Evolutionary conservation across 129 eudicot species (phyloP).

Genomic region (Deinandra increscens): DNA sequence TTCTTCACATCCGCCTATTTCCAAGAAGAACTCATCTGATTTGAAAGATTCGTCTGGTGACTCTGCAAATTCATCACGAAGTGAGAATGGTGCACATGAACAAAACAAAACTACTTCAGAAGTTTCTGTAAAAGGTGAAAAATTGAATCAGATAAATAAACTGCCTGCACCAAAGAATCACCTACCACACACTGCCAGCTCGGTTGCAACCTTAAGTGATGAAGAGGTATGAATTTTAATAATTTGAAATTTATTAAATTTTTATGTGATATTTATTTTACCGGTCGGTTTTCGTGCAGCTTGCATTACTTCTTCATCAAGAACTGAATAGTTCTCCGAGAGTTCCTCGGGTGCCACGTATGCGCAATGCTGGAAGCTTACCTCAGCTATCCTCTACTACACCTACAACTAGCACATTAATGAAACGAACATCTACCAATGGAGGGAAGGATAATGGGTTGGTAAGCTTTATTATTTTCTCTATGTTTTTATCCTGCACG

Average conservation of each 20-base stretch:
- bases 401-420: constrained; percentile 50
- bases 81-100: constrained; percentile 41
- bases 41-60: constrained; percentile 49
- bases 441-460: constrained; percentile 62
- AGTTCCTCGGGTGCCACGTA: constrained; percentile 93
- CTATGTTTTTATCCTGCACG: neutral
- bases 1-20: constrained; percentile 33
- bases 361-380: constrained; percentile 91
- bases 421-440: constrained; percentile 60
- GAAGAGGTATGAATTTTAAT: constrained; percentile 61
- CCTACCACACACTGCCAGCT: constrained; percentile 41
- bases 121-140: constrained; percentile 49
- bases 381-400: constrained; percentile 73
- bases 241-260: neutral
- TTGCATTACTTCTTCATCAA: constrained; percentile 92
- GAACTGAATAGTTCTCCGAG: constrained; percentile 94
- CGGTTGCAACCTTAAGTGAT: constrained; percentile 80
- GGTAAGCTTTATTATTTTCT: constrained; percentile 31
- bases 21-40: constrained; percentile 44
- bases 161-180: constrained; percentile 51
- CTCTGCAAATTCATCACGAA: constrained; percentile 35
- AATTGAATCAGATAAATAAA: constrained; percentile 37
- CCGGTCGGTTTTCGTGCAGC: constrained; percentile 43
- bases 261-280: constrained; percentile 12
- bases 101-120: constrained; percentile 47